Conservation (phyloP, 2,329 filamentous ascomycete species). For the Colletotrichum sublineola region DNA sequence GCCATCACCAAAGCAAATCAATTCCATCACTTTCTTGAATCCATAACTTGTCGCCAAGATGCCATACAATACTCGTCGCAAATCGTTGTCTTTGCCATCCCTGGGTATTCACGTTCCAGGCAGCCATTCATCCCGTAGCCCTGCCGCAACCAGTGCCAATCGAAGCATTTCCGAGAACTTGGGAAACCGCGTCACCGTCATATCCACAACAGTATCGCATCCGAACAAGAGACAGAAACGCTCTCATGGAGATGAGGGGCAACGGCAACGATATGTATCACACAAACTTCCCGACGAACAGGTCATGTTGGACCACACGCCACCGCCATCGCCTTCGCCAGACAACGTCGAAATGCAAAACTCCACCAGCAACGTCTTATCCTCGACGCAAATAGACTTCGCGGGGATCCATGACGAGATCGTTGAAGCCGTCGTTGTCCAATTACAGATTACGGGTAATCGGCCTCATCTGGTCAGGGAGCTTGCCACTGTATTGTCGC, state of each 20-base stretch:
- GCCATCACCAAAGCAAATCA: neutral
- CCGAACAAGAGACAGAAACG: conserved; percentile 81
- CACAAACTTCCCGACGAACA: conserved; percentile 45
- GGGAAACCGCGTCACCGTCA: conserved; percentile 20
- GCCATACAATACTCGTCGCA: conserved; percentile 97
- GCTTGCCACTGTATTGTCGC: conserved; percentile 83
- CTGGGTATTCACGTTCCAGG: conserved; percentile 91
- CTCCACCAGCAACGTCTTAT: neutral
- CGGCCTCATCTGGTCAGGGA: conserved; percentile 96
- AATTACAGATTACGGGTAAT: conserved; percentile 91
- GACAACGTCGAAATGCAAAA: conserved; percentile 13
- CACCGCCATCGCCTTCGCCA: conserved; percentile 59
- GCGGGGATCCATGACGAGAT: conserved; percentile 94
- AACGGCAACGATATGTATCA: conserved; percentile 20
- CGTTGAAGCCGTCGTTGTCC: conserved; percentile 88
- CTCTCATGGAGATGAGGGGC: conserved; percentile 70
- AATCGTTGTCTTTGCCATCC: conserved; percentile 92
- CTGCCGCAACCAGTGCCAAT: conserved; percentile 58
- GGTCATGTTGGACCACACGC: conserved; percentile 77
- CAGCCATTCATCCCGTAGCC: conserved; percentile 70
- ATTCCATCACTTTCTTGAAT: neutral
- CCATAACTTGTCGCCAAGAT: conserved; percentile 60
- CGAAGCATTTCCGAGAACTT: conserved; percentile 44
- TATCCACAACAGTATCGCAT: conserved; percentile 53
- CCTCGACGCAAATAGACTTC: conserved; percentile 63